Base-by-base conservation (phyloP, 1,139 yeast species). In the Yamadazyma membranifaciens region DNA sequence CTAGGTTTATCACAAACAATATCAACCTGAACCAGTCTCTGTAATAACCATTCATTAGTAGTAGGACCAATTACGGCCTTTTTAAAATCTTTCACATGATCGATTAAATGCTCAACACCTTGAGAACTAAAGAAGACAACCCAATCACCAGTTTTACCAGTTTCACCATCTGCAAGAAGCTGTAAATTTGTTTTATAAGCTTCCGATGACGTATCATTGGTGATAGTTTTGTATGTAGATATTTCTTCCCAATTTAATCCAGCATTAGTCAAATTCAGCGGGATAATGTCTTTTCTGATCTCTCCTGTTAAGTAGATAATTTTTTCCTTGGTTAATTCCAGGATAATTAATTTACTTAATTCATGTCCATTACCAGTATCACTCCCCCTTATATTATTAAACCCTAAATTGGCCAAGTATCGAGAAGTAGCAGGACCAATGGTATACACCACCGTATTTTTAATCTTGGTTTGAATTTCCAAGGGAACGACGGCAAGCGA, bases 41-140 rank as follows among this genome's bases (percentile, higher is more conserved):
- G 60, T 2, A 59, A 34, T 37, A 92, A 63, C 54, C 77, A 88
- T 30, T 73, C 77, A 47, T 83, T 80, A 0, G 98, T 92, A 0
- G 98, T 91, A 1, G 98, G 98, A 0, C 98, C 98, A 45, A 92
- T 92, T 14, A 89, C 67, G 41, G 40, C 42, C 20, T 27, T 28
- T 14, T 71, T 73, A 32, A 48, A 44, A 0, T 49, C 47, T 9
- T 45, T 46, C 26, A 47, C 42, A 3, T 50, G 41, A 3, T 49
- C 42, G 34, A 58, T 62, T 34, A 83, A 28, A 5, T 37, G 39
- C 33, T 74, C 76, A 0, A 95, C 84, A 0, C 96, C 96, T 49
- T 92, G 95, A 0, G 97, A 95, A 48, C 97, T 87, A 60, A 91
- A 92, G 47, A 92, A 86, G 0, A 89, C 84, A 5, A 89, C 67